phyloP scores from a whole-genome alignment of 1,284 basidiomycete genomes.

The Erythrobasidium hasegawianum region DNA sequence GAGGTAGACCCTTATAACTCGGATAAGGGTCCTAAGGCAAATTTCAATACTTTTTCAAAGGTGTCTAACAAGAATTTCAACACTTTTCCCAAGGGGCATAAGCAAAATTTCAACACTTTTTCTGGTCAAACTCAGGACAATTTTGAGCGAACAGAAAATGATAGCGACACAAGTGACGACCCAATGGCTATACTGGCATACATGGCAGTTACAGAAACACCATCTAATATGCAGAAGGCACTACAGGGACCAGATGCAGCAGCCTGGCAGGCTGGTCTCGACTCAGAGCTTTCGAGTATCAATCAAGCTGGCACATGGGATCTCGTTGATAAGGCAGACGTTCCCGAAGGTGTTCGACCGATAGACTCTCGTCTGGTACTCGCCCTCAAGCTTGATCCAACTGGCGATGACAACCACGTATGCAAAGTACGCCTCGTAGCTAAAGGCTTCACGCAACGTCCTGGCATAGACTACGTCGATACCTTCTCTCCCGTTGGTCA shows the following conservation, averaged over 20 bases:
- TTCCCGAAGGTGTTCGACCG: conserved; percentile 3
- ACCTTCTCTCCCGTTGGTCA: conserved; percentile 54
- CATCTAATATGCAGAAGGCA: neutral
- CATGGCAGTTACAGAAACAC: neutral
- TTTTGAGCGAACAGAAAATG: neutral
- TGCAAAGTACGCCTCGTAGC: conserved; percentile 48
- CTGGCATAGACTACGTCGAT: conserved; percentile 52
- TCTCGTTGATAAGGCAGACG: conserved; percentile 1
- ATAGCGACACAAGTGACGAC: neutral
- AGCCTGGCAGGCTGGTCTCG: conserved; percentile 7
- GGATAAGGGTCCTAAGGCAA: too few relatives aligned
- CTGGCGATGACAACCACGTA: conserved; percentile 37
- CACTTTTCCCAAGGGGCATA: too few relatives aligned
- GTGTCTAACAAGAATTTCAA: too few relatives aligned
- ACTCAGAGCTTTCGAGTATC: conserved; percentile 17
- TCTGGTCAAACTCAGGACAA: too few relatives aligned
- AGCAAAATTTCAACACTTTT: too few relatives aligned
- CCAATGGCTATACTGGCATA: neutral
- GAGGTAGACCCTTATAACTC: too few relatives aligned
- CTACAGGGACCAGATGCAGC: neutral
- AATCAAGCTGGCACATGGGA: conserved; percentile 24
- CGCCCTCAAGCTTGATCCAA: conserved; percentile 6
- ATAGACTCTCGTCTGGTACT: conserved; percentile 11
- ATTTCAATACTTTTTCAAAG: too few relatives aligned
- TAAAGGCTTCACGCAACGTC: conserved; percentile 46